phyloP scores from a whole-genome alignment of 1,139 yeast species.

The Protomyces inundatus region DNA sequence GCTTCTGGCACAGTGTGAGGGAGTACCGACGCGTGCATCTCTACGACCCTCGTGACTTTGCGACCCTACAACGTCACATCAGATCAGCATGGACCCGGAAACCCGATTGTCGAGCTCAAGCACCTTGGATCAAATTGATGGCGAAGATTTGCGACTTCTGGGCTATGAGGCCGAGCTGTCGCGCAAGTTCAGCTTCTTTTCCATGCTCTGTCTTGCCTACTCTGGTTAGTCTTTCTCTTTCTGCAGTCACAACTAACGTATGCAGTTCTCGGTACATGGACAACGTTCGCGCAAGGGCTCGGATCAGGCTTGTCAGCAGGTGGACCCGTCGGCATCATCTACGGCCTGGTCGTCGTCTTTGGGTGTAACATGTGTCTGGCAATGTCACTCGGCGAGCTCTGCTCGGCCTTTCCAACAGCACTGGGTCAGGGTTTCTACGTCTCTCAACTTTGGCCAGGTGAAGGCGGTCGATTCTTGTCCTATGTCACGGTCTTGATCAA shows the following conservation, averaged over 20 bases:
- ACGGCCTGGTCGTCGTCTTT: slow-evolving; percentile 67
- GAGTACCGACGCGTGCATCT: no score
- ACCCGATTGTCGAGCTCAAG: no score
- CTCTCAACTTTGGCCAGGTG: slow-evolving; percentile 12
- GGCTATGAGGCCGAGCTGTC: slow-evolving; percentile 11
- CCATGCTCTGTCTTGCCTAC: slow-evolving; percentile 14
- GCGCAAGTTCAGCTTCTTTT: slow-evolving; percentile 14
- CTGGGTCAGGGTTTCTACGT: slow-evolving; percentile 38
- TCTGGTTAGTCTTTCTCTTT: neutral
- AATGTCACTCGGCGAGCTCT: slow-evolving; percentile 56
- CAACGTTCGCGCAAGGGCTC: slow-evolving; percentile 15
- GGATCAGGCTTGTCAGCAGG: slow-evolving; percentile 20
- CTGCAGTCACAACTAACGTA: neutral
- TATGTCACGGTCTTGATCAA: slow-evolving; percentile 31
- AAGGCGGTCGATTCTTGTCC: slow-evolving; percentile 30
- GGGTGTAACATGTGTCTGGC: slow-evolving; percentile 52
- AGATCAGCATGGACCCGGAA: no score
- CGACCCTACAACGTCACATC: no score
- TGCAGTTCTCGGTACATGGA: slow-evolving; percentile 19
- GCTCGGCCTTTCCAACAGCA: slow-evolving; percentile 63
- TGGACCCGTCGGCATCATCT: slow-evolving; percentile 48
- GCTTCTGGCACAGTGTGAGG: no score
- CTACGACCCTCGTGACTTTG: no score
- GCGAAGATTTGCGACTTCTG: slow-evolving; percentile 1
- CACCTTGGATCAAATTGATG: neutral